Conservation (phyloP, 768 basidiomycete genomes). For the Lepiota venenata region DNA sequence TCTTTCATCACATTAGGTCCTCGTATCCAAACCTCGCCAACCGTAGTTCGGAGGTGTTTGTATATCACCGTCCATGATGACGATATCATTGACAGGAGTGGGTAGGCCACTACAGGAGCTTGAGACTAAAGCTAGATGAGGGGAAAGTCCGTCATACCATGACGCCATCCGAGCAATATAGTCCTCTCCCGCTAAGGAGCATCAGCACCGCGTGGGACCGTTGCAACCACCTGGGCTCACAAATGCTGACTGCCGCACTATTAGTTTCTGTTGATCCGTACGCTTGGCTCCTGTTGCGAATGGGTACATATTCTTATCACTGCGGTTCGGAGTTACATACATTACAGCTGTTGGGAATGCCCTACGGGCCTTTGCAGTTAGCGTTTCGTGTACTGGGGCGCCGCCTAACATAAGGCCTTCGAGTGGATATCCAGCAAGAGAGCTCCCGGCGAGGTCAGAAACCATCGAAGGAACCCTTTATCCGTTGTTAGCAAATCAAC, state of each 20-base stretch:
- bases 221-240: conserved; percentile 18
- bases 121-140: neutral
- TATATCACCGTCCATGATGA: conserved; percentile 35
- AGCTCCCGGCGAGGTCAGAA: conserved; percentile 42
- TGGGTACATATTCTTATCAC: neutral
- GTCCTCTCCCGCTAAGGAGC: conserved; percentile 43
- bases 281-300: conserved; percentile 28
- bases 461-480: conserved; percentile 54
- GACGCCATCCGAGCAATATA: conserved; percentile 42
- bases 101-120: conserved; percentile 35
- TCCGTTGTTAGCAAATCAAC: neutral
- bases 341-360: conserved; percentile 32
- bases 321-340: conserved; percentile 9
- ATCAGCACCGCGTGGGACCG: neutral
- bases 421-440: conserved; percentile 30
- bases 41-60: conserved; percentile 23
- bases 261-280: conserved; percentile 55
- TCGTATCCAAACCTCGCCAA: conserved; percentile 43
- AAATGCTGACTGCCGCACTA: conserved; percentile 35
- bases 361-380: conserved; percentile 28
- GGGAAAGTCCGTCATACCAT: conserved; percentile 30
- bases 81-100: conserved; percentile 41
- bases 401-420: conserved; percentile 42
- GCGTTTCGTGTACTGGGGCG: conserved; percentile 31
- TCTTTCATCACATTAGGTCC: conserved; percentile 50